These are phyloP conservation scores for Colletotrichum orbiculare DNA, from an alignment of 2,329 filamentous ascomycete species.

Conservation along the genomic window DNA sequence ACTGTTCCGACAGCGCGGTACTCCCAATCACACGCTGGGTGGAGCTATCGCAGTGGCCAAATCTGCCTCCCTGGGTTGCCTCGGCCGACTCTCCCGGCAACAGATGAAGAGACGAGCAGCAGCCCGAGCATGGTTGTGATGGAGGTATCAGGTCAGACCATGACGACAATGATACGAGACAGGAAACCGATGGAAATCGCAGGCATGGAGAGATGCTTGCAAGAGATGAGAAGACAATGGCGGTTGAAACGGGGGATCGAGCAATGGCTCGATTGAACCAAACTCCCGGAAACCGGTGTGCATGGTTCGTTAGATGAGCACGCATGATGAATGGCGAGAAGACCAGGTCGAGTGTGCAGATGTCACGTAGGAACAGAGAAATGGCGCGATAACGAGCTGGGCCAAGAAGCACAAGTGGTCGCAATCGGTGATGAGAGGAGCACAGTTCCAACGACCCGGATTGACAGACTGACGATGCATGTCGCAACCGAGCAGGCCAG, in stretches of 20 bases:
- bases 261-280: constrained; percentile 18
- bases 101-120: background rate
- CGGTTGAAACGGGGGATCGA: constrained; percentile 12
- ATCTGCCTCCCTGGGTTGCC: background rate
- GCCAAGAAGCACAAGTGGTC: background rate
- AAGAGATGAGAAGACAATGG: background rate
- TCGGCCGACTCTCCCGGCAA: constrained; percentile 14
- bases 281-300: constrained; percentile 30
- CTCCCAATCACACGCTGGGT: constrained; percentile 23
- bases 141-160: background rate
- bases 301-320: constrained; percentile 13
- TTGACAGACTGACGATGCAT: constrained; percentile 8
- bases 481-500: background rate
- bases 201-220: background rate
- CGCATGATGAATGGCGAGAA: background rate
- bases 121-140: constrained; percentile 2
- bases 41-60: constrained; percentile 10
- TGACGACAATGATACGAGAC: constrained; percentile 19
- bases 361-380: background rate
- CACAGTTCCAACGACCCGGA: constrained; percentile 27
- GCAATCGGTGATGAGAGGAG: background rate
- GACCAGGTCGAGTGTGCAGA: constrained; percentile 7
- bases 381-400: constrained; percentile 16
- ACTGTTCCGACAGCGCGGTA: constrained; percentile 21
- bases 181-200: background rate